Base-by-base conservation (phyloP, 805 yeast genomes). In the Deakozyma indianensis region DNA sequence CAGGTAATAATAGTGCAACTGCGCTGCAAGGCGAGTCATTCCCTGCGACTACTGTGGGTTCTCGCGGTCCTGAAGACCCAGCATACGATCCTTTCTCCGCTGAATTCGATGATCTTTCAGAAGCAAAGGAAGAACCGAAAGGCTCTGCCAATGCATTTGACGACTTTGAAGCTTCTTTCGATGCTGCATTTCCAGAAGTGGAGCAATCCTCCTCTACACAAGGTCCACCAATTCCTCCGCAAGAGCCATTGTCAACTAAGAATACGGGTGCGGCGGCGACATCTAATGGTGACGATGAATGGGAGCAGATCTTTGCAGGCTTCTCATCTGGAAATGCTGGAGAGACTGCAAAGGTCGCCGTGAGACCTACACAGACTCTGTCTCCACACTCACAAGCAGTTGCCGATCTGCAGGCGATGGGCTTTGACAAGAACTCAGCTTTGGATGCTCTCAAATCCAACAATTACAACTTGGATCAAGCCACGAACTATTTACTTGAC, bases 291-390 rank as follows among this genome's bases (percentile, higher is more conserved):
- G 56, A 59, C 45, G 94, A 85, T 56, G 96, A 87, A 60, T 87
- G 96, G 96, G 95, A 87, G 56, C 88, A 85, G 64, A 72, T 87
- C 22, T 87, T 87, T 66, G 90, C 94, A 2, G 44, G 44, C 44
- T 23, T 16, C 4, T 25, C 16, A 11, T n/a, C 44, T 22, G 25
- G 45, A 18, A 25, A 25, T 25, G 32, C 41, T 28, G 29, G n/a
- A 15, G 27, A 41, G 35, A 42, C 43, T 2, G 29, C 35, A 2
- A 43, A 32, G 27, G 45, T 44, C 2, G 28, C 43, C 29, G 35
- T 51, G 64, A 46, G 70, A 70, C 0, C 63, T 68, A 1, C 20
- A n/a, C 38, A 32, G 16, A 11, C 23, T n/a, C 29, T 47, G 4
- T 61, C 71, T 2, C 77, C 77, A 22, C 70, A 72, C 22, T 67